Conservation (phyloP, 441 rosid species). For the Heliophila coronopifolia region DNA sequence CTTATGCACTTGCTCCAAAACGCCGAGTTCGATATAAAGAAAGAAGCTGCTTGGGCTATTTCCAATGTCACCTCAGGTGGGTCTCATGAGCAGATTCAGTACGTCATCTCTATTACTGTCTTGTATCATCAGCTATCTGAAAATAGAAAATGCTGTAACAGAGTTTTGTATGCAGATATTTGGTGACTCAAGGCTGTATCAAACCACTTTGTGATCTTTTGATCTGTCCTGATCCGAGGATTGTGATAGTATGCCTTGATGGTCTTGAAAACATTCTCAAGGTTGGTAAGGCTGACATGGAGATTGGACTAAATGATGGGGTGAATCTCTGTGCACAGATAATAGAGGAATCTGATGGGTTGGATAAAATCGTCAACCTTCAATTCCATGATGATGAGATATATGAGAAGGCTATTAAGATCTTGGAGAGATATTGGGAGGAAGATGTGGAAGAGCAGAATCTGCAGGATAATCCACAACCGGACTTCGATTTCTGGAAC, state of each 20-base stretch:
- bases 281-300: conserved; percentile 80
- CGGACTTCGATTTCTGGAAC: conserved; percentile 36
- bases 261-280: conserved; percentile 83
- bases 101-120: conserved; percentile 16
- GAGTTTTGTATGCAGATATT: conserved; percentile 38
- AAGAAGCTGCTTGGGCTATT: conserved; percentile 86
- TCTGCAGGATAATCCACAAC: conserved; percentile 36
- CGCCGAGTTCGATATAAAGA: conserved; percentile 90
- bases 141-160: no score
- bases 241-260: conserved; percentile 71
- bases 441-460: conserved; percentile 58
- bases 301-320: conserved; percentile 42
- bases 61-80: conserved; percentile 90
- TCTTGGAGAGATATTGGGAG: conserved; percentile 83
- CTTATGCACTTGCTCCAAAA: conserved; percentile 63
- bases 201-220: conserved; percentile 92
- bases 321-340: conserved; percentile 66
- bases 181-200: conserved; percentile 70
- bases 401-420: conserved; percentile 72
- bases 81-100: conserved; percentile 80
- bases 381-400: conserved; percentile 77
- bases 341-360: conserved; percentile 76
- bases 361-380: conserved; percentile 69
- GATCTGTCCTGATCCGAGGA: conserved; percentile 78
- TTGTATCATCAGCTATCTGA: no score